These are phyloP conservation scores for Castanea sativa DNA, from an alignment of 306 rosid species.

Conservation along the genomic window DNA sequence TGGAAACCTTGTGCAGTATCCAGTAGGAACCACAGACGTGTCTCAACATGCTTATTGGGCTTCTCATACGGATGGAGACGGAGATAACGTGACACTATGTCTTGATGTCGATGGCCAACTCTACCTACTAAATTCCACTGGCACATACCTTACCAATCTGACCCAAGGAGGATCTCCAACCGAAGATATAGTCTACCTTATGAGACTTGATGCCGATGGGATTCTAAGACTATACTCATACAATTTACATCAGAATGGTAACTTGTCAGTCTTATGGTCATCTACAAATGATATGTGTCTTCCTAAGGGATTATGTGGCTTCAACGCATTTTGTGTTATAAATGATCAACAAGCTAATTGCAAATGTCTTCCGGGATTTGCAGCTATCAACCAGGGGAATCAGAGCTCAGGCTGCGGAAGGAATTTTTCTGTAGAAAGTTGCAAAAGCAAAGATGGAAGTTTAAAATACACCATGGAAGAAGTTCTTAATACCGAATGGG, in stretches of 20 bases:
- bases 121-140: background rate
- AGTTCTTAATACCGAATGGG: background rate
- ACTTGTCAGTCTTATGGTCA: too few species aligned
- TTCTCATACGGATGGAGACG: fast-evolving
- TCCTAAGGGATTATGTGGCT: too few species aligned
- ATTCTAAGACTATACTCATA: too few species aligned
- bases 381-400: background rate
- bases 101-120: background rate
- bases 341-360: too few species aligned
- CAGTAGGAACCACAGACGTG: background rate
- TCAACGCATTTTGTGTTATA: too few species aligned
- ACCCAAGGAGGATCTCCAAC: background rate
- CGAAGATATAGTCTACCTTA: too few species aligned
- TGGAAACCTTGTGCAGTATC: conserved; percentile 32
- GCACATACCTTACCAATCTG: background rate
- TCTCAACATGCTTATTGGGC: background rate
- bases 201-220: too few species aligned
- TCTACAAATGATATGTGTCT: too few species aligned
- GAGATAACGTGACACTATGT: conserved; percentile 12
- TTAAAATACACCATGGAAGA: background rate
- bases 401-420: conserved; percentile 1
- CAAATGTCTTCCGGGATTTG: background rate
- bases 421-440: background rate
- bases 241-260: too few species aligned
- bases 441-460: background rate